These are phyloP conservation scores for Circinella umbellata DNA, from an alignment of 371 early-diverging fungal genomes.

Conservation along the genomic window DNA sequence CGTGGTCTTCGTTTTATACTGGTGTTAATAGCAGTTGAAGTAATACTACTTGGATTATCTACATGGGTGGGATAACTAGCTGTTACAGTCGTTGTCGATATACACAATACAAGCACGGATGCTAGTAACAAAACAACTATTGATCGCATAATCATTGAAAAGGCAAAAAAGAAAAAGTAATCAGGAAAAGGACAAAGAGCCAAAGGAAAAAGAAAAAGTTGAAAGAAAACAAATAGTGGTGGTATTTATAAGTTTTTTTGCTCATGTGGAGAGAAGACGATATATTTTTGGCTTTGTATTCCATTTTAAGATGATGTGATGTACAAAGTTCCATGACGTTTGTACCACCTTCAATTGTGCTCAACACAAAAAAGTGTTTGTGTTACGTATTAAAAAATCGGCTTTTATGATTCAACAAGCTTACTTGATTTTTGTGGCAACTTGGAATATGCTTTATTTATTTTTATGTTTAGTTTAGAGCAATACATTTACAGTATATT, in stretches of 20 bases:
- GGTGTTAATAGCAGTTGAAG: background rate
- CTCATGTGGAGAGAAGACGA: background rate
- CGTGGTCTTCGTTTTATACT: conserved; percentile 13
- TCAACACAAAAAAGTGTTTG: no score
- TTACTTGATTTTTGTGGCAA: no score
- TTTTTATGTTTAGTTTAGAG: no score
- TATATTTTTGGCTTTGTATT: conserved; percentile 8
- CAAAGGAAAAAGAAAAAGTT: background rate
- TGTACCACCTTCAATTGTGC: no score
- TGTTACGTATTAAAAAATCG: no score
- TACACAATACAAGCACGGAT: background rate
- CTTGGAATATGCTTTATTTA: no score
- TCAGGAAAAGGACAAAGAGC: background rate
- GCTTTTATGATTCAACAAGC: no score
- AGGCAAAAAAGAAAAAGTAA: background rate
- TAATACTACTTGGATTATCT: background rate
- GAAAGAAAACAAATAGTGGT: background rate
- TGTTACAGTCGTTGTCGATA: background rate
- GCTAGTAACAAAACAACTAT: conserved; percentile 4
- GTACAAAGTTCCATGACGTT: no score
- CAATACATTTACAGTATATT: no score
- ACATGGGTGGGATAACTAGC: no score
- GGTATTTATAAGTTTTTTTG: background rate
- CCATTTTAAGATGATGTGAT: background rate
- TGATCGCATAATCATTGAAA: background rate